Evolutionary conservation across 169 alveolate genomes (phyloP), one percentile per base, ranked within the genome.

Genomic region (Eimeria acervulina): DNA sequence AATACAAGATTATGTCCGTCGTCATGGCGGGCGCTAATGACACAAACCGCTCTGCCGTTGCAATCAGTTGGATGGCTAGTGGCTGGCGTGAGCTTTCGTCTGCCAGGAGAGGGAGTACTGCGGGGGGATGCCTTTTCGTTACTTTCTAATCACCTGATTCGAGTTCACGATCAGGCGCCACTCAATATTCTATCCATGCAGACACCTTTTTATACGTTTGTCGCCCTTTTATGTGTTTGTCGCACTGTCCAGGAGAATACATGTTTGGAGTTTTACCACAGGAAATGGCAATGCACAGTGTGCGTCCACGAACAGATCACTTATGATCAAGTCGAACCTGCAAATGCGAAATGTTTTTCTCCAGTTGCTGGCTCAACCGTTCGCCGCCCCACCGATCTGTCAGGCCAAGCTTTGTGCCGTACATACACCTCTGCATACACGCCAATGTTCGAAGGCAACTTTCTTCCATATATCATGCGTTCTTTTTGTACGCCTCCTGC

Each of bases 341-440:
- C 68, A 90, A 47, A 42, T 90, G 95, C 55, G 85, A 70, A 38
- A 90, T 59, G 68, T 90, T 90, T 44, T 51, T 70, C 81, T 90
- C 95, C 61, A 90, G 38, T 21, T 90, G 90, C 31, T 61, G 88
- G 10, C 78, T 36, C 66, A 47, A 78, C 78, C 80, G 63, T 21
- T 44, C 52, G 81, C 59, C 88, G 42, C 83, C 40, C 85, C 95
- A 52, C 66, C 33, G 52, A n/a, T 90, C 95, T 52, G 90, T 74
- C 7, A 70, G 90, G 21, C 95, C 95, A 13, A 81, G 78, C 90
- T 70, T 28, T 59, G 90, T 70, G 76, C 95, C 90, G 76, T 47
- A 90, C 90, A 90, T 90, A 26, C 95, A 90, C 83, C 83, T 70
- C 95, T 90, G 95, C 90, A 74, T 17, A 36, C 28, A 44, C 33